Conservation (phyloP, 805 yeast genomes). For the Komagataella ulmi region DNA sequence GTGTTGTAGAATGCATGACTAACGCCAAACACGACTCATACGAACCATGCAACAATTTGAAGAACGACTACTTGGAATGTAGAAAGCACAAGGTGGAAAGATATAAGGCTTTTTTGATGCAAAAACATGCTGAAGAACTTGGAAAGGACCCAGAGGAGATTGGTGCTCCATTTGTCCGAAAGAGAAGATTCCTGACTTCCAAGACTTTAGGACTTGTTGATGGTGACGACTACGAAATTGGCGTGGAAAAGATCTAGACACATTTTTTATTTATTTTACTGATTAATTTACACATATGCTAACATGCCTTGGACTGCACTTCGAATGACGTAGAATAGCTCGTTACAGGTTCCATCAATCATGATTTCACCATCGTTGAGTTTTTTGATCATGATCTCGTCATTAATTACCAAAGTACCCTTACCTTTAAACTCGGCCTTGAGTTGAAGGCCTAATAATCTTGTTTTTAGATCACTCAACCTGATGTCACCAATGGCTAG, state of each 20-base stretch:
- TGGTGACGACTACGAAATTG: conserved; percentile 15
- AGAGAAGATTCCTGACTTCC: conserved; percentile 23
- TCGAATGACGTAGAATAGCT: conserved; percentile 67
- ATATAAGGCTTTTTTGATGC: conserved; percentile 19
- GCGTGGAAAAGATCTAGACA: not conserved
- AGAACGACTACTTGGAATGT: conserved; percentile 22
- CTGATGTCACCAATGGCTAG: conserved; percentile 82
- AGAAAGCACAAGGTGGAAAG: conserved; percentile 22
- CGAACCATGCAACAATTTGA: conserved; percentile 18
- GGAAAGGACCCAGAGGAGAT: conserved; percentile 13
- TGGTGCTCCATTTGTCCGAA: conserved; percentile 25
- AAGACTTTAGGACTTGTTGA: conserved; percentile 22
- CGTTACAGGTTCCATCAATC: conserved; percentile 71
- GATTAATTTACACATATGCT: conserved; percentile 41
- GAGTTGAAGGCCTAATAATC: conserved; percentile 42
- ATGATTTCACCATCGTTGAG: conserved; percentile 71
- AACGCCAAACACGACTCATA: conserved; percentile 15
- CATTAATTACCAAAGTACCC: conserved; percentile 82
- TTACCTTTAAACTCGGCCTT: conserved; percentile 86
- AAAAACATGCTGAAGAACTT: conserved; percentile 17
- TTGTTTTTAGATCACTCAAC: conserved; percentile 64
- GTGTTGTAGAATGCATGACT: conserved; percentile 24
- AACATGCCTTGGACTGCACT: conserved; percentile 58
- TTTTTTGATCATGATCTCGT: conserved; percentile 61
- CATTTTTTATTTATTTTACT: not conserved